A percentile compares a stretch with the other conserved stretches of the same genome.
Conservation (phyloP, 2,329 filamentous ascomycete species). For the Acrodontium crateriforme region DNA sequence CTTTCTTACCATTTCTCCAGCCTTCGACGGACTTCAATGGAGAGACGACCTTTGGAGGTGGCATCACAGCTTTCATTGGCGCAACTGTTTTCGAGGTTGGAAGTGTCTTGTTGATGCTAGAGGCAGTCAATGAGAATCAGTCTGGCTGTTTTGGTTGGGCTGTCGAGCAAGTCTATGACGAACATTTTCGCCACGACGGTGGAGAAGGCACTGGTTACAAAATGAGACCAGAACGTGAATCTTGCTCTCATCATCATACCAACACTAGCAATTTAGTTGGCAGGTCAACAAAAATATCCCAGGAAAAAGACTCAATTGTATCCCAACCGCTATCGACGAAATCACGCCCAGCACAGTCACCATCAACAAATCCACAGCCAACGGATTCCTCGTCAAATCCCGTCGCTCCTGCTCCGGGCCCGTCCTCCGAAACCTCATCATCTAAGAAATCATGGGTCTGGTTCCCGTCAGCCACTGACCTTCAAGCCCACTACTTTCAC, state of each 20-base stretch:
- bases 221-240: slow-evolving; percentile 4
- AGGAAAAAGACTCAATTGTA: too few species aligned
- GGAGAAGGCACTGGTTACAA: slow-evolving; percentile 2
- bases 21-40: slow-evolving; percentile 41
- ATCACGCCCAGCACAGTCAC: slow-evolving; percentile 5
- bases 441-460: slow-evolving; percentile 17
- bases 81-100: slow-evolving; percentile 54
- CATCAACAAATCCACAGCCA: neutral
- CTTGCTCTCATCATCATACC: slow-evolving; percentile 24
- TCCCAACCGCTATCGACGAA: neutral
- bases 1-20: slow-evolving; percentile 43
- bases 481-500: slow-evolving; percentile 14
- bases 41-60: slow-evolving; percentile 42
- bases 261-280: slow-evolving; percentile 22
- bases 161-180: slow-evolving; percentile 33
- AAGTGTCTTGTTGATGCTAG: slow-evolving; percentile 48
- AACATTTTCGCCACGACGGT: slow-evolving; percentile 3
- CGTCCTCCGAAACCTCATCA: too few species aligned
- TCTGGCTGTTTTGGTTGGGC: slow-evolving; percentile 58
- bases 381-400: neutral
- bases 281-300: too few species aligned
- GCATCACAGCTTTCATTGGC: slow-evolving; percentile 51
- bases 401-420: slow-evolving; percentile 3
- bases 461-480: slow-evolving; percentile 14
- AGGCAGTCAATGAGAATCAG: slow-evolving; percentile 55